Conservation (phyloP, 768 basidiomycete species). For the Pisolithus microcarpus region DNA sequence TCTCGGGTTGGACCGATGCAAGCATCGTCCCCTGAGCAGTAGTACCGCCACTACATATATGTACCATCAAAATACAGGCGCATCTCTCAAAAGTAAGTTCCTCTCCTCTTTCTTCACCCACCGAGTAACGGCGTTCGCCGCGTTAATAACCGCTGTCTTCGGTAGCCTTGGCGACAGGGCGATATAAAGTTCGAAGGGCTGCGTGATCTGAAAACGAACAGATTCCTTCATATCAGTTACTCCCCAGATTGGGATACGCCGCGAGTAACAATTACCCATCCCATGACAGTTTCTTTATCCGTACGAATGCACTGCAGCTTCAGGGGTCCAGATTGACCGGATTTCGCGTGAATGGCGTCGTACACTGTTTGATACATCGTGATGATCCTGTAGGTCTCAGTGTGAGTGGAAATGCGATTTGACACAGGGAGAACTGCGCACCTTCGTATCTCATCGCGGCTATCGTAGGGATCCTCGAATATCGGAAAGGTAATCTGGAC, state of each 20-base stretch:
- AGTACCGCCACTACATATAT: neutral
- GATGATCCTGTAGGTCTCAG: constrained; percentile 46
- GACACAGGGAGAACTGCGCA: constrained; percentile 18
- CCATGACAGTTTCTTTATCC: constrained; percentile 82
- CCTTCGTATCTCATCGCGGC: constrained; percentile 53
- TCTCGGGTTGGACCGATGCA: neutral
- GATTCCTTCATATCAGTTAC: neutral
- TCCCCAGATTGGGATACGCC: neutral
- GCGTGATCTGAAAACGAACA: constrained; percentile 60
- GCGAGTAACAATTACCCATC: constrained; percentile 64
- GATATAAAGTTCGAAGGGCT: constrained; percentile 88
- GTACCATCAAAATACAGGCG: constrained; percentile 68
- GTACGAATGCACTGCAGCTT: constrained; percentile 86
- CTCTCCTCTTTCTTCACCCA: constrained; percentile 91
- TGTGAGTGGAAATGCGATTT: neutral
- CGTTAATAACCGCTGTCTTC: constrained; percentile 80
- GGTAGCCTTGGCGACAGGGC: constrained; percentile 75
- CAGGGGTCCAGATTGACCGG: constrained; percentile 70
- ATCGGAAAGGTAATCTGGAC: constrained; percentile 84
- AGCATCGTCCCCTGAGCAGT: neutral
- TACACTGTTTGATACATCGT: constrained; percentile 85
- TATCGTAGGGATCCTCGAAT: constrained; percentile 84
- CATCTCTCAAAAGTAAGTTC: constrained; percentile 75
- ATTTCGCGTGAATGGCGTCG: constrained; percentile 86
- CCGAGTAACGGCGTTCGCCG: constrained; percentile 80